Base-by-base conservation (phyloP, 2,329 filamentous ascomycete species). In the Penicillium sp. region DNA sequence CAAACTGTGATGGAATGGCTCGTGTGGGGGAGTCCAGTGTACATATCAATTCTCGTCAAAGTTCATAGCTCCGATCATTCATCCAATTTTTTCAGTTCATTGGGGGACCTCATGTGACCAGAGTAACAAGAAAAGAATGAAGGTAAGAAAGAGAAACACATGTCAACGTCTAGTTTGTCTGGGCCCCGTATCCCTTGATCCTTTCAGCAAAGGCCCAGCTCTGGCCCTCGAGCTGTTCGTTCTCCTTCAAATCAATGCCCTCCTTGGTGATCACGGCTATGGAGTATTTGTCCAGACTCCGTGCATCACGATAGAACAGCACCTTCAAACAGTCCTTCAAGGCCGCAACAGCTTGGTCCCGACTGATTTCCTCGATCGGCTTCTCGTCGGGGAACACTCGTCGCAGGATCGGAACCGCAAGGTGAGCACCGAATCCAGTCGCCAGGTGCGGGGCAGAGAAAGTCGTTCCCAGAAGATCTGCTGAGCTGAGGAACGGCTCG, bases 321-420 rank as follows among this genome's bases (percentile, higher is more conserved):
- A 97, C 93, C 83, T 97, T 97, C 89, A 99, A 92, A 76, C 91
- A 96, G 77, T 96, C 89, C 79, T 88, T 88, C 69, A 99, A 77
- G 38, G 90, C 83, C 53, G 87, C 79, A 56, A 96, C 80, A 45
- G 94, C 94, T 70, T 89, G 75, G 66, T 96, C 92, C 70, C 85
- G 83, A 38, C 80, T 85, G 59, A 97, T 79, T 54, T 84, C 79
- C 65, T 84, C 79, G 31, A 88, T 85, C 39, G 89, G 79, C 65
- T 84, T 87, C 74, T 97, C 94, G 65, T 96, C 90, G 23, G 90
- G 90, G 56, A 90, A 90, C 65, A 88, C 77, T 65, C 84, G 85
- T 66, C 94, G 86, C 80, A 99, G 83, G 64, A 99, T 88, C 49
- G 94, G 94, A 74, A 96, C 86, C 42, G 94, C 94, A 56, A 99